Evolutionary conservation across 176 grass and related monocot genomes (phyloP).

Genomic region (Raddia guianensis): DNA sequence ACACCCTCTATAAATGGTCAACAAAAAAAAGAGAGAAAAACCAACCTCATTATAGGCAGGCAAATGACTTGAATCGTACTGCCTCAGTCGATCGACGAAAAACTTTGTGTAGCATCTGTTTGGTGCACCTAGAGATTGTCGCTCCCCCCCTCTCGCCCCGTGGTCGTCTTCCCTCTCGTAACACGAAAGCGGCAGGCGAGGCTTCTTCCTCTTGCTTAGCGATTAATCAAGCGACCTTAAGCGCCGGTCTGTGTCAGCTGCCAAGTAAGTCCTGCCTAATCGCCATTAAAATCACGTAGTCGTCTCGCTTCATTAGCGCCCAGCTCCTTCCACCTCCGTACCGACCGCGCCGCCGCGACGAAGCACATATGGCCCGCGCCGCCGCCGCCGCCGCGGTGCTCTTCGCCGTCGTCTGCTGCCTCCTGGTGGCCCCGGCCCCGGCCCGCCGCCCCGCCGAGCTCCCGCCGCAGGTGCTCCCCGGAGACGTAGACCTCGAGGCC

Average conservation of each 20-base stretch:
- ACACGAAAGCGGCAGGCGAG: constrained; percentile 22
- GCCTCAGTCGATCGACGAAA: not conserved
- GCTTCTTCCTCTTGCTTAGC: constrained; percentile 31
- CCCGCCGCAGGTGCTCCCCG: not conserved
- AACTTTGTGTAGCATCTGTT: not conserved
- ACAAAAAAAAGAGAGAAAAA: not conserved
- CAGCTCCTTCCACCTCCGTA: not conserved
- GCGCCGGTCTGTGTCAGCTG: not conserved
- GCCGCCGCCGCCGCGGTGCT: constrained; percentile 8
- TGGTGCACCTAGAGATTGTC: constrained; percentile 23
- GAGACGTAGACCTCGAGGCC: constrained; percentile 14
- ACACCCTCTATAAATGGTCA: too few species aligned
- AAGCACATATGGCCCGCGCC: constrained; percentile 27
- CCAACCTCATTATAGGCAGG: too few species aligned
- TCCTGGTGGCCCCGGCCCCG: constrained; percentile 26
- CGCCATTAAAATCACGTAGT: not conserved
- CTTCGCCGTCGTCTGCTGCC: constrained; percentile 34
- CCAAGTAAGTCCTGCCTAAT: not conserved
- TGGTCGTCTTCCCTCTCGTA: constrained; percentile 18
- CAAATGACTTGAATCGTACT: too few species aligned
- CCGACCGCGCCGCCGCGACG: not conserved
- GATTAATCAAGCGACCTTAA: constrained; percentile 29
- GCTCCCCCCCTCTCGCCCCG: not conserved
- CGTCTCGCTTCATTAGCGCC: not conserved
- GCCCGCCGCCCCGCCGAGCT: constrained; percentile 22